These are phyloP conservation scores for Crithidia expoeki DNA, from an alignment of 208 protist species.

Conservation along the genomic window DNA sequence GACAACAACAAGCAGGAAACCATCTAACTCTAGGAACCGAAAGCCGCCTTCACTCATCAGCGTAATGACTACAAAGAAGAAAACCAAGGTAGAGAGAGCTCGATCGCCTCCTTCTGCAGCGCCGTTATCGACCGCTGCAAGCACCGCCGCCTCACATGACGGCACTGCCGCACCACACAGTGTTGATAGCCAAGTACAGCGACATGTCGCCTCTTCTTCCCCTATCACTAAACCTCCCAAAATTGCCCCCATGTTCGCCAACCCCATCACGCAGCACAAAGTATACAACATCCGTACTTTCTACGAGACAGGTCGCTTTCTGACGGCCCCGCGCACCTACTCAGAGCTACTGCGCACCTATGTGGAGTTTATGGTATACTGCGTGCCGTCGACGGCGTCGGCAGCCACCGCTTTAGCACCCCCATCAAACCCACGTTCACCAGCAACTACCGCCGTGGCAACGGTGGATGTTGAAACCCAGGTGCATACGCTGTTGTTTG, in stretches of 20 bases:
- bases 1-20: no score
- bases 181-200: background rate
- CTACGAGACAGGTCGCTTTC: slow-evolving; percentile 26
- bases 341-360: slow-evolving; percentile 52
- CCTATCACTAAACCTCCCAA: background rate
- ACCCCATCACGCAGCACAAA: background rate
- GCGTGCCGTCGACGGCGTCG: background rate
- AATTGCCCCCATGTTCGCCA: background rate
- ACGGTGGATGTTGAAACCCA: slow-evolving; percentile 7
- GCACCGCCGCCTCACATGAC: background rate
- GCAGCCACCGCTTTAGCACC: no score
- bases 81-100: background rate
- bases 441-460: no score
- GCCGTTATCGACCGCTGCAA: background rate
- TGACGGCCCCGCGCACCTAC: slow-evolving; percentile 30
- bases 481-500: slow-evolving; percentile 19
- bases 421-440: no score
- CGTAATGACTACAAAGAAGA: no score
- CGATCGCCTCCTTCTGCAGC: background rate
- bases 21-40: background rate
- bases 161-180: background rate
- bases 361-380: slow-evolving; percentile 47
- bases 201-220: background rate
- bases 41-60: no score
- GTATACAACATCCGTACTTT: slow-evolving; percentile 13